phyloP scores from a whole-genome alignment of 164 flowering plant genomes.

The Piper longum region DNA sequence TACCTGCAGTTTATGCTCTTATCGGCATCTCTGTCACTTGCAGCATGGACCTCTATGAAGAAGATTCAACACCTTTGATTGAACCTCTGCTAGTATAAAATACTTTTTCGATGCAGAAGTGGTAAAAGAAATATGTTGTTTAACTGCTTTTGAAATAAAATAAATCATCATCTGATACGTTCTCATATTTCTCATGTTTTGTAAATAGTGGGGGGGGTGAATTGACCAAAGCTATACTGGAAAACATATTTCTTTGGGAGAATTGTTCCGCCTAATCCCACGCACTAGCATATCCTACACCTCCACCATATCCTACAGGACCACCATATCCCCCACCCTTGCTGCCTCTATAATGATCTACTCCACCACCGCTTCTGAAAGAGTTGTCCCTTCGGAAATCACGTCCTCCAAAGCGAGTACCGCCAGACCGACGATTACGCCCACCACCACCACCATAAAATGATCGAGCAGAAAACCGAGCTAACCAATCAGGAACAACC shows the following conservation, averaged over 20 bases:
- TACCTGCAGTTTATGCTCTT: slow-evolving; percentile 74
- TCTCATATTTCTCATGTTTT: too few relatives aligned
- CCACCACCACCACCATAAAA: slow-evolving; percentile 32
- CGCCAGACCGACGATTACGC: slow-evolving; percentile 39
- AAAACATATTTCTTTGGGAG: slow-evolving; percentile 3
- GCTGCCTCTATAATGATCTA: slow-evolving; percentile 27
- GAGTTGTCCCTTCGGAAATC: slow-evolving; percentile 27
- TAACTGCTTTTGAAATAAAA: too few relatives aligned
- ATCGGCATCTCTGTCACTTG: slow-evolving; percentile 42
- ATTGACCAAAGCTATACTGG: too few relatives aligned
- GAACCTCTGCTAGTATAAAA: slow-evolving; percentile 49
- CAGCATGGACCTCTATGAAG: slow-evolving; percentile 45
- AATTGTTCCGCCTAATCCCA: slow-evolving; percentile 31
- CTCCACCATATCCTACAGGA: too few relatives aligned
- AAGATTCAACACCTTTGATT: slow-evolving; percentile 19
- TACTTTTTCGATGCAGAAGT: neutral
- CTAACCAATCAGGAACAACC: slow-evolving; percentile 61
- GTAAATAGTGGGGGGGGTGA: too few relatives aligned
- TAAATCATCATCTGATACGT: too few relatives aligned
- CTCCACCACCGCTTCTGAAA: slow-evolving; percentile 17
- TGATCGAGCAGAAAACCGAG: slow-evolving; percentile 45
- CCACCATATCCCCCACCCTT: slow-evolving; percentile 23
- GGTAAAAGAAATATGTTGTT: too few relatives aligned
- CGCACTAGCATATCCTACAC: slow-evolving; percentile 36
- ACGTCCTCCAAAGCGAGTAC: slow-evolving; percentile 19